These are phyloP conservation scores for Cronartium ribicola DNA, from an alignment of 1,284 basidiomycete genomes.

Conservation along the genomic window DNA sequence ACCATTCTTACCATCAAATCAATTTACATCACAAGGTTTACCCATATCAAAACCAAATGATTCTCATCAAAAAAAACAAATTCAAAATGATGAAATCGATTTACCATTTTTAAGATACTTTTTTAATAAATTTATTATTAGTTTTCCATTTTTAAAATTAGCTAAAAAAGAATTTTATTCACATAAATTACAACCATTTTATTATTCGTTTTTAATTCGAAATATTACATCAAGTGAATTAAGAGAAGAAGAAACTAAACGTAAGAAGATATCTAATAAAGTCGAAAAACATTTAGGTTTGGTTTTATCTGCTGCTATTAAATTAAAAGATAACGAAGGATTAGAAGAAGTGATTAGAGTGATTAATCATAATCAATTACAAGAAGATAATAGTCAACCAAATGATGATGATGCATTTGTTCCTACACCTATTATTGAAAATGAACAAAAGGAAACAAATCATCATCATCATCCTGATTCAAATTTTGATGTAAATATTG, in stretches of 20 bases:
- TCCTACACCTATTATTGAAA: conserved; percentile 67
- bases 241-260: conserved; percentile 60
- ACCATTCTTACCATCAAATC: conserved; percentile 64
- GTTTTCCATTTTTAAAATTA: conserved; percentile 83
- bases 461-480: conserved; percentile 12
- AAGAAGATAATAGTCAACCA: conserved; percentile 32
- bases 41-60: conserved; percentile 40
- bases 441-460: too few species aligned
- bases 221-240: conserved; percentile 64
- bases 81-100: conserved; percentile 4
- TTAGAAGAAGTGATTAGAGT: conserved; percentile 81
- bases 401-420: conserved; percentile 57
- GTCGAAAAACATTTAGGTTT: conserved; percentile 76
- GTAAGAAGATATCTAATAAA: conserved; percentile 64
- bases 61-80: conserved; percentile 26
- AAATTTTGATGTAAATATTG: conserved; percentile 79
- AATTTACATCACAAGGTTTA: conserved; percentile 46
- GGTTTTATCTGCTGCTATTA: conserved; percentile 73
- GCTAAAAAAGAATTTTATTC: conserved; percentile 85
- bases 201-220: conserved; percentile 70
- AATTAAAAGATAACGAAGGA: conserved; percentile 61
- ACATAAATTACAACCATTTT: conserved; percentile 85
- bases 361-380: too few species aligned
- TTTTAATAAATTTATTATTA: conserved; percentile 82
- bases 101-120: conserved; percentile 81